Base-by-base conservation (phyloP, 768 basidiomycete genomes). In the Lenzites betulinus region DNA sequence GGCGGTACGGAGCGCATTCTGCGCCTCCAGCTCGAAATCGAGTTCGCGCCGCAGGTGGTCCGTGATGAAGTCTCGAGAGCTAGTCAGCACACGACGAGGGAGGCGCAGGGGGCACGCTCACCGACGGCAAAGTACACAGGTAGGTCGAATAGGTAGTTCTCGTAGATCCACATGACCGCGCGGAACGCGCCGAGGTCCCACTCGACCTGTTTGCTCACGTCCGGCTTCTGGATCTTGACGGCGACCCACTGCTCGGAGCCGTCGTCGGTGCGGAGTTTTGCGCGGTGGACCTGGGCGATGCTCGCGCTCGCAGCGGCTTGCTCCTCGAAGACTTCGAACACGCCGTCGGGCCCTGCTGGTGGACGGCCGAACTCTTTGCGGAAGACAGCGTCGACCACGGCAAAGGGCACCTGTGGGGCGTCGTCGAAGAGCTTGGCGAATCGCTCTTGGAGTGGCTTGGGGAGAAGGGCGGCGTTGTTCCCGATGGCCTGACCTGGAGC, bases 211-310 rank as follows among this genome's bases (percentile, higher is more conserved):
- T 83, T 91, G 51, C 80, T 81, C 7, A 98, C 92, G 35, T 86
- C 89, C 2, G 93, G 93, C 67, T 95, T 96, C 76, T 97, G 93
- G 22, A 92, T 79, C 76, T 98, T 98, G 62, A 98, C 95, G 0
- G 95, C 95, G 1, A 98, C 94, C 83, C 88, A 89, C 36, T 82
- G 77, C 33, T 73, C 75, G 22, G 59, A 51, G 51, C 72, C 69
- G 52, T 71, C 71, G 43, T 65, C 51, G 22, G 69, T 71, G 64
- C 76, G 79, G 42, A 88, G 69, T n/a, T 73, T 77, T 5, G 95
- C 95, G 46, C 82, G 81, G 70, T 97, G 95, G 0, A 97, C 95
- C 70, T 97, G 95, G 0, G 95, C 95, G 58, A 98, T 89, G 66
- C 90, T 92, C 1, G 95, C 95, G 62, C 90, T 92, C 0, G 95